Percentiles rank a stretch among this genome's conserved stretches.
Conservation (phyloP, 1,284 basidiomycete genomes). For the Tilletia indica region DNA sequence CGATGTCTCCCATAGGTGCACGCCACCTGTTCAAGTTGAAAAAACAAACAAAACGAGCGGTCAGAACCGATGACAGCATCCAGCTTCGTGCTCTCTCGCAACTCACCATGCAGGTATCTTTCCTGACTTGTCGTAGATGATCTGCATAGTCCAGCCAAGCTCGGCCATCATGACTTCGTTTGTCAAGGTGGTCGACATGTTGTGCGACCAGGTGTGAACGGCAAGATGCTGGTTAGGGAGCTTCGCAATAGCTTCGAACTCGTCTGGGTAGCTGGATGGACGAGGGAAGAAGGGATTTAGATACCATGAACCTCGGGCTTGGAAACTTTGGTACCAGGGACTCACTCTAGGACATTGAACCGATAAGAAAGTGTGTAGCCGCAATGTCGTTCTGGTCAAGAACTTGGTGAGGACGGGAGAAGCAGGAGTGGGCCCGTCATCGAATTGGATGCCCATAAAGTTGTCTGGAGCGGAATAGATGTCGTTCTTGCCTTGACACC, state of each 20-base stretch:
- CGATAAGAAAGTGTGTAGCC: slow-evolving; percentile 81
- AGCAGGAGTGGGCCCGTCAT: slow-evolving; percentile 59
- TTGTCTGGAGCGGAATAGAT: slow-evolving; percentile 65
- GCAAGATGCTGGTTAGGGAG: slow-evolving; percentile 50
- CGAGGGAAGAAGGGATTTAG: background rate
- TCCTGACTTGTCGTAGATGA: slow-evolving; percentile 29
- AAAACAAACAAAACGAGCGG: slow-evolving; percentile 23
- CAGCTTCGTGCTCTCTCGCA: slow-evolving; percentile 25
- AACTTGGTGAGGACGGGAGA: slow-evolving; percentile 63
- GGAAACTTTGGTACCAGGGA: too few species aligned
- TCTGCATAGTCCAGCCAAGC: slow-evolving; percentile 30
- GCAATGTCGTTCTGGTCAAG: slow-evolving; percentile 62
- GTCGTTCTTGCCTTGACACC: slow-evolving; percentile 65
- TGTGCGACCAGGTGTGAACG: slow-evolving; percentile 60
- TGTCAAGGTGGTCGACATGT: slow-evolving; percentile 28
- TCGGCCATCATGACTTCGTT: slow-evolving; percentile 28
- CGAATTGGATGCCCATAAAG: slow-evolving; percentile 52
- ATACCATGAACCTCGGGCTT: background rate
- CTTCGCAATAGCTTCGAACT: slow-evolving; percentile 15
- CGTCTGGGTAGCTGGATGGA: slow-evolving; percentile 2
- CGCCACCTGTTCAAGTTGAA: slow-evolving; percentile 56
- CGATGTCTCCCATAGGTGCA: slow-evolving; percentile 66
- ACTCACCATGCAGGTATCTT: slow-evolving; percentile 20
- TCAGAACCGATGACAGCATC: slow-evolving; percentile 25
- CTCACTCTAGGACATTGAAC: slow-evolving; percentile 64